A percentile compares a stretch with the other conserved stretches of the same genome.
Evolutionary conservation across 441 rosid species (phyloP).

Genomic region (Capsella rubella): DNA sequence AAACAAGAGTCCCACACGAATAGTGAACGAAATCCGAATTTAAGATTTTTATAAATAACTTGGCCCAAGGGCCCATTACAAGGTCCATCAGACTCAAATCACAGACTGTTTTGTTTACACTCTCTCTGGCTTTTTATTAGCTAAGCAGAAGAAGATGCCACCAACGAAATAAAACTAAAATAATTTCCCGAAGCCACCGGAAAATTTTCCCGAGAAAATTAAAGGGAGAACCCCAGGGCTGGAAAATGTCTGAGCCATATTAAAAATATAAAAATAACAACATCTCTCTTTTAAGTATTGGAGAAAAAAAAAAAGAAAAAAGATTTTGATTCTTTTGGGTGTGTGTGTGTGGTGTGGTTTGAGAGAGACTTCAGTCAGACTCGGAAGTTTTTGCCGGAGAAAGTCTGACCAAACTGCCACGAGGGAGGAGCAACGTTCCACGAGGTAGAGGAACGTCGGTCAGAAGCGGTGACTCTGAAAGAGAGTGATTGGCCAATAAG

Average conservation of each 20-base stretch:
- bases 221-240: slow-evolving; percentile 52
- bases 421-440: slow-evolving; percentile 58
- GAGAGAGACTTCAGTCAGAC: slow-evolving; percentile 42
- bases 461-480: slow-evolving; percentile 64
- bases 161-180: slow-evolving; percentile 6
- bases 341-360: not conserved
- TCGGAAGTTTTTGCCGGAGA: slow-evolving; percentile 81
- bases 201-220: slow-evolving; percentile 60
- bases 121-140: slow-evolving; percentile 15
- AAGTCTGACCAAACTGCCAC: slow-evolving; percentile 79
- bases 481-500: slow-evolving; percentile 67
- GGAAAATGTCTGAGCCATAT: slow-evolving; percentile 12
- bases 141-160: not conserved
- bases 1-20: not conserved
- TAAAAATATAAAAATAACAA: slow-evolving; percentile 3
- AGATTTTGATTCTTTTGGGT: not conserved
- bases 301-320: not conserved
- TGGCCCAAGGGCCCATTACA: slow-evolving; percentile 35
- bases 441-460: slow-evolving; percentile 64
- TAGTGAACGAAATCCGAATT: not conserved
- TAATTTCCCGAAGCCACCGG: slow-evolving; percentile 45
- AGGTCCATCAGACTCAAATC: slow-evolving; percentile 2
- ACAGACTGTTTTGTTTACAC: not conserved
- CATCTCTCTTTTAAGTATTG: not conserved
- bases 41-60: not conserved